Base-by-base conservation (phyloP, 208 protist genomes). In the Acanthamoeba castellanii region DNA sequence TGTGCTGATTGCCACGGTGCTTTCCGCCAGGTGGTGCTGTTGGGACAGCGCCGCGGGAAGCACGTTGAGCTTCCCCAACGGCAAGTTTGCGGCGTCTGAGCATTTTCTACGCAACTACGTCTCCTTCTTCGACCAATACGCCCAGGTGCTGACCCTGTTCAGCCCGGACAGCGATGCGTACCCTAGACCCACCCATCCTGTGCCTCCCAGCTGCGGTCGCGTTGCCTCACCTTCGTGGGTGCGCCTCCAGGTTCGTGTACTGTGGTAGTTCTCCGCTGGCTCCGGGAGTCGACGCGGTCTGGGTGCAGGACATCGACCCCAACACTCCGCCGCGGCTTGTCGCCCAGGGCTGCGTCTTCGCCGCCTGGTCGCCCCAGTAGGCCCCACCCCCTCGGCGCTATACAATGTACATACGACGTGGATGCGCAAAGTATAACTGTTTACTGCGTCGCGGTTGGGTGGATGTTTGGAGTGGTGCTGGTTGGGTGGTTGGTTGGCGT, bases 41-140 rank as follows among this genome's bases (percentile, higher is more conserved):
- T 74, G 66, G 66, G 66, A 74, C 66, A 74, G 66, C 66, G 18
- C 13, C 13, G 7, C 66, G 20, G 27, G n/a, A 25, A 74, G 20
- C 18, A 74, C 66, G 30, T 30, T 74, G 11, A 18, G 66, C 20
- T 74, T 74, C 66, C 66, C 66, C 22, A 74, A 74, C 27, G 66
- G 66, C 66, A 74, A 74, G 18, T 74, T 74, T 30, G 27, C 27
- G 4, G 18, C 66, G 30, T 37, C 66, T 16, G 66, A 74, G 66
- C 27, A 11, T 13, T 74, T 74, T 37, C 13, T 74, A 0, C 22
- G 27, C 22, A 42, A 13, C 30, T 74, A 74, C 30, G 8, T 74
- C 18, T 74, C 66, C 66, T 74, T 74, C 66, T 74, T 74, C 27
- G 66, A 74, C 27, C 66, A 74, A 25, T 74, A 74, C 66, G 66